These are phyloP conservation scores for Dactylellina drechsleri DNA, from an alignment of 2,329 filamentous ascomycete genomes.

Conservation along the genomic window DNA sequence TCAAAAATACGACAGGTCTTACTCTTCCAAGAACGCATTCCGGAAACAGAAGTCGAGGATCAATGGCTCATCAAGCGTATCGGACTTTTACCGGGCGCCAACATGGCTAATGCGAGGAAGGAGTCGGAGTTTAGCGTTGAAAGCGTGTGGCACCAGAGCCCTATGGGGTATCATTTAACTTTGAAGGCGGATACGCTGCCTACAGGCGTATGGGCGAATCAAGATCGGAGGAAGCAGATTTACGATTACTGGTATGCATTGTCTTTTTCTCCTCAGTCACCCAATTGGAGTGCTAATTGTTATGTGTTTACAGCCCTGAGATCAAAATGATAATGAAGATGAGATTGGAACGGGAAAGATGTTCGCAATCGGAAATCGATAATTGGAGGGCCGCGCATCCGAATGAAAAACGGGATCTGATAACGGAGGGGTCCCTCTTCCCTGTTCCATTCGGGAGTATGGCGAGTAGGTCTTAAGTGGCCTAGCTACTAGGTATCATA, in stretches of 20 bases:
- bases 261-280: background rate
- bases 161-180: conserved; percentile 71
- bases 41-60: conserved; percentile 64
- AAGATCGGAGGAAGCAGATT: conserved; percentile 65
- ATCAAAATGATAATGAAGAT: conserved; percentile 69
- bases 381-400: conserved; percentile 17
- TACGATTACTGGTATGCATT: conserved; percentile 65
- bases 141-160: conserved; percentile 65
- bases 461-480: no score
- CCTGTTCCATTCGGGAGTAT: conserved; percentile 20
- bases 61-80: conserved; percentile 69
- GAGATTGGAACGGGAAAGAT: conserved; percentile 64
- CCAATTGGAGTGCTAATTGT: background rate
- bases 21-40: conserved; percentile 62
- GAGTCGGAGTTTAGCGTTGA: conserved; percentile 67
- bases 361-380: conserved; percentile 25
- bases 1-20: conserved; percentile 66
- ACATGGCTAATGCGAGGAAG: conserved; percentile 67
- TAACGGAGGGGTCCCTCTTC: conserved; percentile 18
- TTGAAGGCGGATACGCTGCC: conserved; percentile 66
- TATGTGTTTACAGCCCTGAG: conserved; percentile 63
- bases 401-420: conserved; percentile 7
- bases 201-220: conserved; percentile 66
- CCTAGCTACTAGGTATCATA: background rate
- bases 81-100: conserved; percentile 65